Conservation (phyloP, 768 basidiomycete genomes). For the Mycena vitilis region DNA sequence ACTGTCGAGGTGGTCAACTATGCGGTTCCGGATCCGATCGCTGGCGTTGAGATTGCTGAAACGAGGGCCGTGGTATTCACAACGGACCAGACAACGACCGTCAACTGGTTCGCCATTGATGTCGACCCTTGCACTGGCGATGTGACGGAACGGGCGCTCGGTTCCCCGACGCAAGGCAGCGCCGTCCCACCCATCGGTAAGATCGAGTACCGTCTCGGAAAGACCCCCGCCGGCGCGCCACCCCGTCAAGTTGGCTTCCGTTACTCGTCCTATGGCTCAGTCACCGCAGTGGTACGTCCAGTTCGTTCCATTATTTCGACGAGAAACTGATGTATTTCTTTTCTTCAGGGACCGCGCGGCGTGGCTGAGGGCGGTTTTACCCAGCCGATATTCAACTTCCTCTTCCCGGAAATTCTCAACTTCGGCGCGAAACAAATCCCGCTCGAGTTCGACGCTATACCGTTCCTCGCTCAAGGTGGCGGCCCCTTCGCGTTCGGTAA, state of each 20-base stretch:
- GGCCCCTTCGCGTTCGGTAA: conserved; percentile 37
- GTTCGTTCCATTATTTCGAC: not conserved
- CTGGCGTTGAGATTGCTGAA: conserved; percentile 9
- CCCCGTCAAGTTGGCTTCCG: conserved; percentile 37
- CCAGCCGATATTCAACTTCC: conserved; percentile 29
- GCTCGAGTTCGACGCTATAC: conserved; percentile 35
- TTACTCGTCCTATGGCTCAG: not conserved
- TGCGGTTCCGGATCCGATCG: not conserved
- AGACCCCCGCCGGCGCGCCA: conserved; percentile 25
- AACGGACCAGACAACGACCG: conserved; percentile 6
- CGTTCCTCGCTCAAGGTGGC: conserved; percentile 33
- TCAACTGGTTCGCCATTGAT: conserved; percentile 38
- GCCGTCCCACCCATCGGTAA: not conserved
- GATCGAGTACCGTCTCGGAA: conserved; percentile 22
- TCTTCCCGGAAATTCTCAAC: conserved; percentile 36
- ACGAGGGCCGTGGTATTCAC: conserved; percentile 1
- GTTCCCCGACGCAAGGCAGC: conserved; percentile 7
- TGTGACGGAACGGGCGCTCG: conserved; percentile 29
- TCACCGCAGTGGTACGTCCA: not conserved
- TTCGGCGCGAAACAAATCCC: conserved; percentile 24
- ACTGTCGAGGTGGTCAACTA: conserved; percentile 27
- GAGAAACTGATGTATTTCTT: not conserved
- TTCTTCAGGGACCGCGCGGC: conserved; percentile 5
- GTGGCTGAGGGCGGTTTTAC: conserved; percentile 36
- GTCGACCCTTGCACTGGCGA: conserved; percentile 39